phyloP scores from a whole-genome alignment of 2,329 filamentous ascomycete species.

The Claviceps spartinae region DNA sequence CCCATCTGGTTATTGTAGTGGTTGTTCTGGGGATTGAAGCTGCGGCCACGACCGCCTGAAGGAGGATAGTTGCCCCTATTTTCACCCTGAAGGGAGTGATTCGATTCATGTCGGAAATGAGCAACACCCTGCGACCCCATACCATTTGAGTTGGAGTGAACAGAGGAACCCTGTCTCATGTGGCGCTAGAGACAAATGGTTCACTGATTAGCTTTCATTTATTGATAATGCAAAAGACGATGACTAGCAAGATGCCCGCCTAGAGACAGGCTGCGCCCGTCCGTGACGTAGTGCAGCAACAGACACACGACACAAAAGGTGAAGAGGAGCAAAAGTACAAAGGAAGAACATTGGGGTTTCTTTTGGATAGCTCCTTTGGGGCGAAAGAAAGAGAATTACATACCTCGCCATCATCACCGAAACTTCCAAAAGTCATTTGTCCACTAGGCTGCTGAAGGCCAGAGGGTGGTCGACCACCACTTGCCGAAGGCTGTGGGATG shows the following conservation, averaged over 20 bases:
- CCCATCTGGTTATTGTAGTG: conserved; percentile 34
- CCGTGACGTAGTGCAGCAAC: background rate
- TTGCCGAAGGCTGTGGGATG: conserved; percentile 75
- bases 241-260: background rate
- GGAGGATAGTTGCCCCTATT: conserved; percentile 38
- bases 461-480: conserved; percentile 75
- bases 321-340: conserved; percentile 3
- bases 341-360: conserved; percentile 3
- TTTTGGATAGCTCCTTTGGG: no score
- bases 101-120: conserved; percentile 77
- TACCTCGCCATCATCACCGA: conserved; percentile 69
- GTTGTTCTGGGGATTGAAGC: conserved; percentile 28
- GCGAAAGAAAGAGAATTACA: conserved; percentile 22
- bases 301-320: background rate
- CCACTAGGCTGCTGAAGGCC: conserved; percentile 52
- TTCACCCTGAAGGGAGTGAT: conserved; percentile 57
- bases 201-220: conserved; percentile 5
- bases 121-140: conserved; percentile 49
- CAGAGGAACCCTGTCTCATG: conserved; percentile 51
- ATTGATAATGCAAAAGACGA: background rate
- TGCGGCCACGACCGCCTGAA: conserved; percentile 36
- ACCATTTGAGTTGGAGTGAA: conserved; percentile 46
- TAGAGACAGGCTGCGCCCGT: background rate
- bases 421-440: conserved; percentile 72
- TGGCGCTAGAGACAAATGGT: conserved; percentile 37